Conservation (phyloP, 176 grass and related monocot species). For the Rhynchospora tenuis region DNA sequence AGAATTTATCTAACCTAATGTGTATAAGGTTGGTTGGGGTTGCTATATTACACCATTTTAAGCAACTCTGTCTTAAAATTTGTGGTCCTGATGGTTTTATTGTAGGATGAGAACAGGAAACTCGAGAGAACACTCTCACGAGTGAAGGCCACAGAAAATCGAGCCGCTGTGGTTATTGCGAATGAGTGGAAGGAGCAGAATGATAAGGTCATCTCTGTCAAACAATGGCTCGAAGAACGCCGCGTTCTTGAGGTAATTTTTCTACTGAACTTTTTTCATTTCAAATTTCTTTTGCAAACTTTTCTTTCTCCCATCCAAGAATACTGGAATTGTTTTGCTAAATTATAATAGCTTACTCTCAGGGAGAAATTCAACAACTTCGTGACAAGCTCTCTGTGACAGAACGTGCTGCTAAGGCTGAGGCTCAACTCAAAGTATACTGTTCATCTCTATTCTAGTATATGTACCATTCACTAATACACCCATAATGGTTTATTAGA, state of each 20-base stretch:
- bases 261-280: background rate
- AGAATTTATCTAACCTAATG: background rate
- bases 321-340: background rate
- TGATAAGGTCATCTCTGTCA: conserved; percentile 98
- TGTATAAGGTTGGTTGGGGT: background rate
- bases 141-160: conserved; percentile 82
- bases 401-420: conserved; percentile 68
- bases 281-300: background rate
- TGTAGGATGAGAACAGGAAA: conserved; percentile 81
- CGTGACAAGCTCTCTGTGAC: conserved; percentile 86
- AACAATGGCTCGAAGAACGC: conserved; percentile 94
- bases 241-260: conserved; percentile 68
- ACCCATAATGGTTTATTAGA: background rate
- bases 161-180: conserved; percentile 80
- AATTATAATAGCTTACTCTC: background rate
- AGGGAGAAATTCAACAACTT: conserved; percentile 94
- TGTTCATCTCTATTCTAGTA: background rate
- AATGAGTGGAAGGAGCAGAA: conserved; percentile 96
- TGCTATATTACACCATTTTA: background rate
- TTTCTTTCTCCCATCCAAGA: background rate
- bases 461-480: background rate
- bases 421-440: conserved; percentile 81
- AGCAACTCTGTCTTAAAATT: background rate
- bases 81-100: conserved; percentile 18
- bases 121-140: conserved; percentile 88